Evolutionary conservation across 306 rosid species (phyloP), one percentile per base, ranked within the genome.

Genomic region (Rosa multiflora): DNA sequence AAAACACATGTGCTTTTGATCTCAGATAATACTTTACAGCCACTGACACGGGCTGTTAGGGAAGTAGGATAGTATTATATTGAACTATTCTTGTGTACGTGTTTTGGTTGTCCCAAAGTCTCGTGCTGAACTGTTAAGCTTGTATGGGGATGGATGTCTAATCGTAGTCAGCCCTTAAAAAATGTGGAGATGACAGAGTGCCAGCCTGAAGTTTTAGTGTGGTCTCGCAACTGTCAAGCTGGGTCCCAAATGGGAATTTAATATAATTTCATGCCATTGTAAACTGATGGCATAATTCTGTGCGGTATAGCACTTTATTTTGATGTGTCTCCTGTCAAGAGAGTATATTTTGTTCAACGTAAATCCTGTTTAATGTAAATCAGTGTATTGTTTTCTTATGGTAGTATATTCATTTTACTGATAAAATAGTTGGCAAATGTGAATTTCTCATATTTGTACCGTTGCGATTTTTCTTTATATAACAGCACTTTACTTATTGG

Each of bases 351-450:
- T 29, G 17, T 15, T 53, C 58, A 53, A 53, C 10, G 10, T 53
- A 74, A 74, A 67, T 74, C 40, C 21, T 43, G 43, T 74, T 40
- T 71, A 12, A 72, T 72, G 26, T 51, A 18, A 26, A 18, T 58
- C 13, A 58, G 49, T 42, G 39, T 46, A 26, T 29, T 7, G 11
- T 11, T 12, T 71, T 61, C 15, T 70, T 43, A 10, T 5, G 18
- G 32, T 72, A 21, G 13, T 70, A 15, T 43, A 17, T 35, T 48
- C 4, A 37, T 40, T 11, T 51, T 14, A 53, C 55, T 42, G 26
- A 21, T 42, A 52, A 67, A 67, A 18, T 69, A 74, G 42, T 23
- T 32, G 58, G 23, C 6, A 67, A 10, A 52, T 13, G 1, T 77
- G 51, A 66, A 51, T 78, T 11, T 49, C 53, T 39, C 23, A 15